phyloP scores from a whole-genome alignment of 2,329 filamentous ascomycete species.

The Claviceps sorghi region DNA sequence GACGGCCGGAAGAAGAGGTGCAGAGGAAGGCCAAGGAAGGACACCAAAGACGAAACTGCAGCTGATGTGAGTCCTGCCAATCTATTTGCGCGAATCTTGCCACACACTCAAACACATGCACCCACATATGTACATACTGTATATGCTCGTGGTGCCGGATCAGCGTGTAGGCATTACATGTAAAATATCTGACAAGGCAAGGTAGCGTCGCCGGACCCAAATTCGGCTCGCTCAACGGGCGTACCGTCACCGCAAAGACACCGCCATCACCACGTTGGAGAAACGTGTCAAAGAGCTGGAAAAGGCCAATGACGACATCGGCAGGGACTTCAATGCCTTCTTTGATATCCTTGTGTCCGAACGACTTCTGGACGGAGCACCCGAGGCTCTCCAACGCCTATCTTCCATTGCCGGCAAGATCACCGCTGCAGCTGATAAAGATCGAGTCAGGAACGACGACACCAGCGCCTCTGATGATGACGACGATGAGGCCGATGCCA shows the following conservation, averaged over 20 bases:
- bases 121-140: too few species aligned
- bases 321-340: conserved; percentile 51
- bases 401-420: conserved; percentile 44
- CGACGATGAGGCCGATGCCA: neutral
- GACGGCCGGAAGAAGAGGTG: conserved; percentile 42
- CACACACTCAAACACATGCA: neutral
- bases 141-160: too few species aligned
- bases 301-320: conserved; percentile 58
- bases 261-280: conserved; percentile 59
- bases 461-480: conserved; percentile 2
- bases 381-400: conserved; percentile 43
- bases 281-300: conserved; percentile 55
- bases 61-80: conserved; percentile 49
- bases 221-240: conserved; percentile 76
- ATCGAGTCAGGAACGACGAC: conserved; percentile 19
- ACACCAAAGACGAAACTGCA: conserved; percentile 63
- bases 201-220: conserved; percentile 65
- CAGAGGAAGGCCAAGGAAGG: conserved; percentile 59
- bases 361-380: conserved; percentile 41
- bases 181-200: neutral
- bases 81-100: neutral
- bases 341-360: conserved; percentile 45
- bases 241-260: conserved; percentile 74
- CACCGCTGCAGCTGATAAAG: conserved; percentile 33
- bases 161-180: neutral